Evolutionary conservation across 2,329 filamentous ascomycete species (phyloP).

Genomic region (Colletotrichum sp.): DNA sequence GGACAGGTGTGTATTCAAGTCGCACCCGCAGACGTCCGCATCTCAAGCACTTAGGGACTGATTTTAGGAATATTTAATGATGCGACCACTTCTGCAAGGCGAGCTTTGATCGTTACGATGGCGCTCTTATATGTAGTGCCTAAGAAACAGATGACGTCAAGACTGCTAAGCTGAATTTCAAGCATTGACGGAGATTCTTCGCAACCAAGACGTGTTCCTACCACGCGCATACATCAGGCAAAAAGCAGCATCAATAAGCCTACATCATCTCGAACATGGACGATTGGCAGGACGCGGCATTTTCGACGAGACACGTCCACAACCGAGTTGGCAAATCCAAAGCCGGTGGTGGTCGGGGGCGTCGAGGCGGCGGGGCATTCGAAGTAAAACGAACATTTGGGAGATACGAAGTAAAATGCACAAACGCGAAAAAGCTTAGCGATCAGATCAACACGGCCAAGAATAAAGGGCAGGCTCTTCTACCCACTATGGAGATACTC

Average conservation of each 20-base stretch:
- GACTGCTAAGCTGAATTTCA: background rate
- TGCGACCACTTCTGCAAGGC: background rate
- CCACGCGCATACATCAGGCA: rapidly evolving
- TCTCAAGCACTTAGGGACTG: rapidly evolving
- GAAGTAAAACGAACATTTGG: constrained; percentile 5
- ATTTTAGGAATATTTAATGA: rapidly evolving
- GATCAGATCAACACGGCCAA: rapidly evolving
- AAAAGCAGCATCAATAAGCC: background rate
- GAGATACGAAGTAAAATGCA: constrained; percentile 7
- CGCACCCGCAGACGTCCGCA: background rate
- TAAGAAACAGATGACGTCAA: background rate
- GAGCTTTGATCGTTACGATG: background rate
- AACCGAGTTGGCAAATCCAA: background rate
- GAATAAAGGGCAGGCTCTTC: background rate
- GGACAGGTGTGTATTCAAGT: rapidly evolving
- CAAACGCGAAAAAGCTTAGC: background rate
- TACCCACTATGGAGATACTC: background rate
- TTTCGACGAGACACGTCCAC: constrained; percentile 3
- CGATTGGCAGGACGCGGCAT: constrained; percentile 15
- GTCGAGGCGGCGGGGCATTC: background rate
- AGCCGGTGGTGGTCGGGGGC: background rate
- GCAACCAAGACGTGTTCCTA: rapidly evolving
- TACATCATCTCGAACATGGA: background rate
- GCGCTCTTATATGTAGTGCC: background rate
- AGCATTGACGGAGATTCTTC: background rate